phyloP scores from a whole-genome alignment of 257 asterid species.

The Solanum sitiens region DNA sequence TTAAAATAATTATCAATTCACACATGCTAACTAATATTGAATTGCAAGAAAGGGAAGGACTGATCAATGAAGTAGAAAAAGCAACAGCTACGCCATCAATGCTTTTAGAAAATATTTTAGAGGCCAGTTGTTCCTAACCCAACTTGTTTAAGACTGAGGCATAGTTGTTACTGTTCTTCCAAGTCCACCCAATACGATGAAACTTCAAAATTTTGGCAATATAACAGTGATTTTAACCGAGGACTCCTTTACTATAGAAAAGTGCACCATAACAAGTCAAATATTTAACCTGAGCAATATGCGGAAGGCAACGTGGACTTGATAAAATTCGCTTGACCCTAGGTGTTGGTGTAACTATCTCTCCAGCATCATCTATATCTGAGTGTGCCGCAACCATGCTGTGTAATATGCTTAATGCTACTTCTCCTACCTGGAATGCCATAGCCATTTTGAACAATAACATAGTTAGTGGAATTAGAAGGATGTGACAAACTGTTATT shows the following conservation, averaged over 20 bases:
- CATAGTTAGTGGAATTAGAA: not conserved
- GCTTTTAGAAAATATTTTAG: not conserved
- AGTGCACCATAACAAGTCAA: not conserved
- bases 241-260: not conserved
- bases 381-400: constrained; percentile 98
- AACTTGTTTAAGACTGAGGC: not conserved
- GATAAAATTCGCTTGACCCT: constrained; percentile 91
- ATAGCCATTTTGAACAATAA: not conserved
- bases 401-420: constrained; percentile 82
- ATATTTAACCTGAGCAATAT: constrained; percentile 73
- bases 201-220: not conserved
- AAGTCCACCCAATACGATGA: not conserved
- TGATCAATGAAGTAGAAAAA: not conserved
- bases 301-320: constrained; percentile 91
- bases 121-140: not conserved
- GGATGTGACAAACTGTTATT: not conserved
- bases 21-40: not conserved
- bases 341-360: constrained; percentile 95
- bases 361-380: constrained; percentile 99
- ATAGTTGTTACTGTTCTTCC: not conserved
- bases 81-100: not conserved
- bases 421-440: constrained; percentile 73
- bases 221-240: not conserved
- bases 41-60: not conserved
- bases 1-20: not conserved